phyloP scores from a whole-genome alignment of 2,329 filamentous ascomycete genomes.

The Beauveria varroae region DNA sequence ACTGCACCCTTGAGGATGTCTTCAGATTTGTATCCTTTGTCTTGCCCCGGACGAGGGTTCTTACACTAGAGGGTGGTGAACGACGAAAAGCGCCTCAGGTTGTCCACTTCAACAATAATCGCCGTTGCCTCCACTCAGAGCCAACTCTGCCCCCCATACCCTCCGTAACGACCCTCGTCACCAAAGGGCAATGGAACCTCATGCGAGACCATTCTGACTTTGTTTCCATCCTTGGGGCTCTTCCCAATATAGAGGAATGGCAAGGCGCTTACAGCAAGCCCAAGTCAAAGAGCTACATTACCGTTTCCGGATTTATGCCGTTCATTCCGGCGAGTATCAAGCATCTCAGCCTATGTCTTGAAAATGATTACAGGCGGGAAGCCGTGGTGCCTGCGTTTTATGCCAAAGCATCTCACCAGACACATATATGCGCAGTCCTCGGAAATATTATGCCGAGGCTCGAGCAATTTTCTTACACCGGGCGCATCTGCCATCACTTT shows the following conservation, averaged over 20 bases:
- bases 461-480: slow-evolving; percentile 65
- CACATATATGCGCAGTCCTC: slow-evolving; percentile 59
- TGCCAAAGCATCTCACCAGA: slow-evolving; percentile 48
- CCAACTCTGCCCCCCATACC: slow-evolving; percentile 38
- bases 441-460: slow-evolving; percentile 53
- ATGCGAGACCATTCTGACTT: slow-evolving; percentile 59
- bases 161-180: slow-evolving; percentile 59
- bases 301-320: slow-evolving; percentile 56
- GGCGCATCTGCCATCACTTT: slow-evolving; percentile 61
- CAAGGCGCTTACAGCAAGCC: slow-evolving; percentile 61
- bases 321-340: slow-evolving; percentile 50
- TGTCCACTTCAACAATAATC: slow-evolving; percentile 22
- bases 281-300: slow-evolving; percentile 66
- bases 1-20: slow-evolving; percentile 62
- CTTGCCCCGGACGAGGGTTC: slow-evolving; percentile 54
- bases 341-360: slow-evolving; percentile 60
- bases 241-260: slow-evolving; percentile 60
- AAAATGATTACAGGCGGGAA: slow-evolving; percentile 64
- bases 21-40: slow-evolving; percentile 54
- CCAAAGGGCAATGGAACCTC: slow-evolving; percentile 71
- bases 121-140: slow-evolving; percentile 2
- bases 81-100: slow-evolving; percentile 68
- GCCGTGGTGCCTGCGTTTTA: slow-evolving; percentile 52
- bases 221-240: slow-evolving; percentile 48
- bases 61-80: slow-evolving; percentile 71